Evolutionary conservation across 345 rosid species (phyloP).

Genomic region (Reutealis trisperma): DNA sequence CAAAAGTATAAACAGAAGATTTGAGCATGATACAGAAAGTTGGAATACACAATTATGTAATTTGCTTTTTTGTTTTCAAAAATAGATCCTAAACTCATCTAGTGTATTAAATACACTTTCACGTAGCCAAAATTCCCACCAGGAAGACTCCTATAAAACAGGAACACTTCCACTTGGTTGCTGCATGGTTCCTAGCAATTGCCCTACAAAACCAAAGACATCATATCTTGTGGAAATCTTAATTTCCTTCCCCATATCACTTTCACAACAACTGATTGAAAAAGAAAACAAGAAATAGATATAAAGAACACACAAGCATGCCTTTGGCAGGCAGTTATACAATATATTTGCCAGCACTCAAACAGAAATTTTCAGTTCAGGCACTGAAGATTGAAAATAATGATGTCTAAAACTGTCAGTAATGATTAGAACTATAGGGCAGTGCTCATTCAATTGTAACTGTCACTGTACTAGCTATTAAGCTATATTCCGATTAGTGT

Average conservation of each 20-base stretch:
- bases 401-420: neutral
- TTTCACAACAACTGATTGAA: neutral
- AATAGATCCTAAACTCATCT: conserved; percentile 48
- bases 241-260: conserved; percentile 2
- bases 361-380: neutral
- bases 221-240: neutral
- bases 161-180: conserved; percentile 53
- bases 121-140: conserved; percentile 25
- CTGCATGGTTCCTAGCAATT: conserved; percentile 39
- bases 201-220: conserved; percentile 37
- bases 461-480: neutral
- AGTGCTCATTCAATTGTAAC: neutral
- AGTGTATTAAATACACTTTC: conserved; percentile 36
- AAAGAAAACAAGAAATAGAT: neutral
- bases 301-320: neutral
- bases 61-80: conserved; percentile 25
- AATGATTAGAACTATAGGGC: neutral
- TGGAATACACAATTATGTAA: conserved; percentile 30
- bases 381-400: neutral
- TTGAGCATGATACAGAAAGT: conserved; percentile 20
- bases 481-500: neutral
- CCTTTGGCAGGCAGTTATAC: neutral
- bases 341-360: neutral
- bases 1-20: neutral
- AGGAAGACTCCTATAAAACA: conserved; percentile 41